Evolutionary conservation across 176 grass and related monocot genomes (phyloP).

Genomic region (Typha latifolia): DNA sequence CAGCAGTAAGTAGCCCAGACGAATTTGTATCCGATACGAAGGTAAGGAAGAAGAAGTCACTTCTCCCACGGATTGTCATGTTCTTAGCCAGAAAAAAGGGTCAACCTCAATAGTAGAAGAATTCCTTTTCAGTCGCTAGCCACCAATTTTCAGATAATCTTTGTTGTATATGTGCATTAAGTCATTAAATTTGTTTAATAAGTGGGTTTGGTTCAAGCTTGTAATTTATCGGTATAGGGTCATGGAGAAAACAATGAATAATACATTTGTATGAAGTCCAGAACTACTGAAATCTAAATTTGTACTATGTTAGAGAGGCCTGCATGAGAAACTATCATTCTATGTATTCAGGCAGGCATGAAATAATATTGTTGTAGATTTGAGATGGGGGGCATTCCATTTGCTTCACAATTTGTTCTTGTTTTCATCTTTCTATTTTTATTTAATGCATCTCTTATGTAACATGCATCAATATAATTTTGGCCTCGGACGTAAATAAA

Average conservation of each 20-base stretch:
- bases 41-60: conserved; percentile 51
- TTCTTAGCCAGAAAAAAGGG: conserved; percentile 42
- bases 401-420: not conserved
- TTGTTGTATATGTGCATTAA: conserved; percentile 36
- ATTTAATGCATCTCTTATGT: too few relatives aligned
- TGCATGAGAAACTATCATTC: not conserved
- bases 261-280: conserved; percentile 16
- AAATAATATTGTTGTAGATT: not conserved
- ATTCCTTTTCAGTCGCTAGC: not conserved
- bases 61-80: conserved; percentile 47
- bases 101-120: conserved; percentile 20
- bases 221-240: conserved; percentile 28
- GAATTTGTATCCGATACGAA: conserved; percentile 31
- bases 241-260: conserved; percentile 1
- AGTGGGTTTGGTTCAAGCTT: conserved; percentile 22
- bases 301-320: not conserved
- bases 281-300: conserved; percentile 1
- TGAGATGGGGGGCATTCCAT: not conserved
- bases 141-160: conserved; percentile 7
- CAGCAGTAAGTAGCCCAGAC: conserved; percentile 17
- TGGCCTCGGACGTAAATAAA: too few relatives aligned
- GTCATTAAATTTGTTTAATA: conserved; percentile 23
- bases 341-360: not conserved
- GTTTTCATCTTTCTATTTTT: not conserved
- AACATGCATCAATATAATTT: too few relatives aligned